Evolutionary conservation across 2,329 filamentous ascomycete species (phyloP), one percentile per base, ranked within the genome.

Genomic region (Phymatotrichopsis omnivora): DNA sequence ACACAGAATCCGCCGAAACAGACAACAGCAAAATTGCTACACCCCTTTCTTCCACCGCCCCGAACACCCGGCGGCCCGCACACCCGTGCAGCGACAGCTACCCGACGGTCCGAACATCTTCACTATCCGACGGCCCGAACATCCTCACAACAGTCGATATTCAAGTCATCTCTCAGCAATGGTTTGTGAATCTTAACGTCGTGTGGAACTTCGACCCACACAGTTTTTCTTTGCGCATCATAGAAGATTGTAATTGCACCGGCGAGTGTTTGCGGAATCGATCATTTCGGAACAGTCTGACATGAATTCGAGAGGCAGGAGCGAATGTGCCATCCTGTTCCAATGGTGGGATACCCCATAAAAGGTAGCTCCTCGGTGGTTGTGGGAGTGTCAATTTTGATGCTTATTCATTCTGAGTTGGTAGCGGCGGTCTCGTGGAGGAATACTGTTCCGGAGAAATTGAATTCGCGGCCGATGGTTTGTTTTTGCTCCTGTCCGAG

Each of bases 131-230:
- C n/a, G n/a, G n/a, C n/a, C n/a, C n/a, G n/a, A n/a, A n/a, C n/a
- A n/a, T n/a, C n/a, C n/a, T n/a, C n/a, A n/a, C n/a, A n/a, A n/a
- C n/a, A n/a, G n/a, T n/a, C n/a, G n/a, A n/a, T n/a, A n/a, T n/a
- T n/a, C n/a, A n/a, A n/a, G n/a, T n/a, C n/a, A n/a, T n/a, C n/a
- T n/a, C n/a, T n/a, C n/a, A n/a, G n/a, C n/a, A n/a, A n/a, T n/a
- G n/a, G n/a, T n/a, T n/a, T n/a, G 62, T 86, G 82, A 45, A 77
- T 58, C 56, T 75, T 80, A 52, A 80, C 68, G 50, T 80, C 68
- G 60, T 84, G 78, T 25, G 82, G 80, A 52, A 87, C 78, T 3
- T 63, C 63, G 12, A 80, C 79, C 40, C 68, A 70, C 4, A 78
- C 74, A n/a, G 67, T 71, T 50, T 63, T 64, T 45, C n/a, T 33